phyloP scores from a whole-genome alignment of 495 filamentous ascomycete species.

The Ascodesmis nigricans region DNA sequence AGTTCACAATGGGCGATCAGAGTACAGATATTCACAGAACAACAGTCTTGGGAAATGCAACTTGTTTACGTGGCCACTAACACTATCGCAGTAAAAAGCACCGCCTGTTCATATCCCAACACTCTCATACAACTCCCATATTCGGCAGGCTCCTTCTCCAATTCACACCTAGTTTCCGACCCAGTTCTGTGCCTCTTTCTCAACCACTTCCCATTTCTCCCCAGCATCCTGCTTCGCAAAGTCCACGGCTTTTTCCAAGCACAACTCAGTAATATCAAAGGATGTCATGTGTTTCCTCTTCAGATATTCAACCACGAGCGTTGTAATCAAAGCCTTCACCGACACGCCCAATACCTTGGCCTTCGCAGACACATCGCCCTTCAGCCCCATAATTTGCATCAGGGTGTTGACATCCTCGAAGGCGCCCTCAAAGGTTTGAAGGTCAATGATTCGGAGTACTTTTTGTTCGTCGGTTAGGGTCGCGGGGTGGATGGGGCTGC shows the following conservation, averaged over 20 bases:
- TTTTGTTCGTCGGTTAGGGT: constrained; percentile 4
- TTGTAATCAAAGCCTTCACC: constrained; percentile 25
- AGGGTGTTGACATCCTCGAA: constrained; percentile 16
- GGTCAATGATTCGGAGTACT: constrained; percentile 22
- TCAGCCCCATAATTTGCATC: constrained; percentile 16
- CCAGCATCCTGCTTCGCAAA: constrained; percentile 23
- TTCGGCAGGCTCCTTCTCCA: too few relatives aligned
- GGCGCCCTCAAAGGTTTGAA: constrained; percentile 32
- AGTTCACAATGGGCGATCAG: too few relatives aligned
- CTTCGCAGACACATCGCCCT: constrained; percentile 4
- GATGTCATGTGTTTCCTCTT: constrained; percentile 23
- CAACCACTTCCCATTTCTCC: not conserved
- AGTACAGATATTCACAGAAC: too few relatives aligned
- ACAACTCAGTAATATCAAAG: constrained; percentile 34
- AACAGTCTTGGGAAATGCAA: too few relatives aligned
- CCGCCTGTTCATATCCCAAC: too few relatives aligned
- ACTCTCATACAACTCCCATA: too few relatives aligned
- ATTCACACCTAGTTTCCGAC: too few relatives aligned
- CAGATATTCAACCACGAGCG: constrained; percentile 30
- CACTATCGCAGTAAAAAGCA: too few relatives aligned
- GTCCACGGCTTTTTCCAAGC: constrained; percentile 28
- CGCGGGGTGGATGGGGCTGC: not conserved
- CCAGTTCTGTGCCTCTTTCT: constrained; percentile 1
- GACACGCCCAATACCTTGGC: constrained; percentile 4
- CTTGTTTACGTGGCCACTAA: too few relatives aligned